Evolutionary conservation across 257 asterid genomes (phyloP), one percentile per base, ranked within the genome.

Genomic region (Schizonepeta tenuifolia): DNA sequence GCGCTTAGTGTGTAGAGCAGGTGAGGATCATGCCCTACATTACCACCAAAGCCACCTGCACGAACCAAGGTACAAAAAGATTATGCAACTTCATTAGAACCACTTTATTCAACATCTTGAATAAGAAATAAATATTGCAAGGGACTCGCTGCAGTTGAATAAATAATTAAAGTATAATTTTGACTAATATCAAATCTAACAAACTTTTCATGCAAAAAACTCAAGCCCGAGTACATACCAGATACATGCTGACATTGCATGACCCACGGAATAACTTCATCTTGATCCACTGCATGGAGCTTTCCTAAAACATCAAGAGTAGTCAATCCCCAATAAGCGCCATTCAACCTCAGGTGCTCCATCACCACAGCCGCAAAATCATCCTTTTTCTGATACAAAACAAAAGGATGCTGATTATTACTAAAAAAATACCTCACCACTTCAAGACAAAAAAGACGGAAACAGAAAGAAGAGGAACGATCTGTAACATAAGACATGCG

Each of bases 291-390:
- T 0, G 77, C 79, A 69, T 80, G 73, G 70, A 95, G 91, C 90
- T 86, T 90, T 61, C 95, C 96, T 62, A 85, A 72, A 22, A 94
- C 75, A 82, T 91, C 97, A 74, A 94, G 95, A 65, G 99, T 80
- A 22, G 96, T 83, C 85, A 94, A 87, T 70, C 97, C 99, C 99
- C 99, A 94, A 67, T 94, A 94, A 43, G 96, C 97, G 28, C 99
- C 99, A 75, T 88, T 91, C 44, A 94, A 18, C 40, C 99, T 77
- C 44, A 94, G 77, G 87, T 94, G 99, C 81, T 94, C 97, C 96
- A 88, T 91, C 65, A 87, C 89, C 82, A 88, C 91, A 14, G 99
- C 86, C 46, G 80, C 95, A 80, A 87, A 87, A 79, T 79, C 88
- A 78, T 87, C 95, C 78, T 91, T 91, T 70, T 80, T 82, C 99